Evolutionary conservation across 257 asterid species (phyloP).

Genomic region (Solanum virginianum): DNA sequence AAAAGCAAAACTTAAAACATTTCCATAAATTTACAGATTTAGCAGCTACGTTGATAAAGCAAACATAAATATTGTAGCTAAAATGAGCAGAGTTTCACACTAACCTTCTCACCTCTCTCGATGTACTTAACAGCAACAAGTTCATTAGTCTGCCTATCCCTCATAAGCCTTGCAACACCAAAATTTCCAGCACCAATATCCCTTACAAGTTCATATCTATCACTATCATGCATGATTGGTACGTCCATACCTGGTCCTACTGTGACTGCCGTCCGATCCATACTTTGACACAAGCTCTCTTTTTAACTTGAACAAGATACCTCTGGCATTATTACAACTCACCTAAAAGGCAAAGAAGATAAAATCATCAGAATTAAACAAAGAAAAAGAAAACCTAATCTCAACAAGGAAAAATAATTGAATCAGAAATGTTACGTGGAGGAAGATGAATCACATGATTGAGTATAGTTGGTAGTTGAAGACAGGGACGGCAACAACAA

Average conservation of each 20-base stretch:
- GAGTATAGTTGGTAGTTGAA: conserved; percentile 18
- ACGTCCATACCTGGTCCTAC: conserved; percentile 73
- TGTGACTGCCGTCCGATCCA: conserved; percentile 57
- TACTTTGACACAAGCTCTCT: background rate
- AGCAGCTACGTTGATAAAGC: too few relatives aligned
- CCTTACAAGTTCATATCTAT: conserved; percentile 76
- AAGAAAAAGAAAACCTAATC: background rate
- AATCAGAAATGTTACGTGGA: conserved; percentile 21
- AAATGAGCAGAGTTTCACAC: background rate
- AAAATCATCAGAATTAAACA: background rate
- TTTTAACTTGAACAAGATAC: background rate
- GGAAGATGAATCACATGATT: conserved; percentile 16
- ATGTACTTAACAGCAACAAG: conserved; percentile 98
- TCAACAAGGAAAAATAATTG: background rate
- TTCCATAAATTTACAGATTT: background rate
- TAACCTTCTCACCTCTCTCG: conserved; percentile 97
- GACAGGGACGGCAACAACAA: conserved; percentile 7
- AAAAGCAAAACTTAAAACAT: background rate
- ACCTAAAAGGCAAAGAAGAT: background rate
- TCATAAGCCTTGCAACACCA: conserved; percentile 94
- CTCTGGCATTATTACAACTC: background rate
- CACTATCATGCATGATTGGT: conserved; percentile 93
- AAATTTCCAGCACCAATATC: conserved; percentile 97
- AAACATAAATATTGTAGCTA: background rate
- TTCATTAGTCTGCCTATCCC: conserved; percentile 71